Conservation (phyloP, 2,329 filamentous ascomycete genomes). For the Hymenoscyphus occultus region DNA sequence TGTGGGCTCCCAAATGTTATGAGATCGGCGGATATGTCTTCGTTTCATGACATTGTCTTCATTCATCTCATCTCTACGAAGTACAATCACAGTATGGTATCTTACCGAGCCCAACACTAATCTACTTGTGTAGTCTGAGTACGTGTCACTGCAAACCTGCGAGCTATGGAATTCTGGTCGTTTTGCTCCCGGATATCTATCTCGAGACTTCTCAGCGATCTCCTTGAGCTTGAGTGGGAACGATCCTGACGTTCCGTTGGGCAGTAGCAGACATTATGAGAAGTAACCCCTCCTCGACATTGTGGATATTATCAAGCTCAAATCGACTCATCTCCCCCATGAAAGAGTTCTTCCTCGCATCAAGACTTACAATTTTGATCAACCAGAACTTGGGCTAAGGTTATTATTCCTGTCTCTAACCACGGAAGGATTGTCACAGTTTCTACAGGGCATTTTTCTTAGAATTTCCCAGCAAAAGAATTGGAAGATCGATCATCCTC, state of each 20-base stretch:
- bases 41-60: not conserved
- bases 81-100: not conserved
- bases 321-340: not conserved
- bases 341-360: not conserved
- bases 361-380: not conserved
- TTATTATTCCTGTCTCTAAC: not conserved
- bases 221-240: not conserved
- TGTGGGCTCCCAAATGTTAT: not conserved
- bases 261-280: not conserved
- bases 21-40: not conserved
- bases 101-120: not conserved
- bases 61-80: not conserved
- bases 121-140: not conserved
- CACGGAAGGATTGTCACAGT: not conserved
- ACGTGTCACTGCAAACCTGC: not conserved
- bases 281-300: not conserved
- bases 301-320: not conserved
- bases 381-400: not conserved
- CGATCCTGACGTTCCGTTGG: not conserved
- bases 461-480: not conserved
- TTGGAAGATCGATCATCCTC: not conserved
- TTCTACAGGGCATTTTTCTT: not conserved
- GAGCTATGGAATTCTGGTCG: not conserved
- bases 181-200: not conserved
- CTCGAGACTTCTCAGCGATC: not conserved